Conservation (phyloP, 257 asterid species). For the Capsicum baccatum region DNA sequence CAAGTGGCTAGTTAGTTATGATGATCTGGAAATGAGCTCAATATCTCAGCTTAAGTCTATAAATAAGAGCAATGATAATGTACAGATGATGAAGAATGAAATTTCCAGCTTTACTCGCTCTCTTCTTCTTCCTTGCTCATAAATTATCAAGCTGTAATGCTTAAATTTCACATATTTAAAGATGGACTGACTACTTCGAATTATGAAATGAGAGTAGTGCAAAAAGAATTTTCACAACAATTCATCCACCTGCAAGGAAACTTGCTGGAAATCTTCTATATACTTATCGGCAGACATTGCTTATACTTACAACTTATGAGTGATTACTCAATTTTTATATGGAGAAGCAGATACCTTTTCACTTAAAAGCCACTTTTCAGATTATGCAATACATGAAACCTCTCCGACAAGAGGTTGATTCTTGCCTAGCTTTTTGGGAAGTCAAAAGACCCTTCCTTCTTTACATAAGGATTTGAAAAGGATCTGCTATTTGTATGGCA, state of each 20-base stretch:
- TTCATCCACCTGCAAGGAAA: not conserved
- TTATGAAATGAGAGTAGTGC: constrained; percentile 17
- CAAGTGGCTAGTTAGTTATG: too few species aligned
- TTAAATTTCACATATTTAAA: too few species aligned
- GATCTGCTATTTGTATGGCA: not conserved
- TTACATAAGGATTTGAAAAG: not conserved
- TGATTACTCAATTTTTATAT: not conserved
- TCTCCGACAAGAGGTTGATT: not conserved
- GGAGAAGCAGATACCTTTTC: not conserved
- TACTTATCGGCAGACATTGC: not conserved
- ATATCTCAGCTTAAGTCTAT: too few species aligned
- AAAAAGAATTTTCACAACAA: not conserved
- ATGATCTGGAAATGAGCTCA: too few species aligned
- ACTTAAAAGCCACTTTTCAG: constrained; percentile 7
- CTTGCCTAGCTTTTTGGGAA: not conserved
- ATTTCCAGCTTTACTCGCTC: too few species aligned
- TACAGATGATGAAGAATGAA: too few species aligned
- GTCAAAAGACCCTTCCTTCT: constrained; percentile 13
- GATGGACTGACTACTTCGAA: not conserved
- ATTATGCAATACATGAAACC: constrained; percentile 11
- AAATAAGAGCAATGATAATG: too few species aligned
- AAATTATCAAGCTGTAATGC: too few species aligned
- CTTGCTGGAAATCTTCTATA: not conserved
- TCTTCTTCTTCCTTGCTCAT: too few species aligned
- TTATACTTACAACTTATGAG: not conserved